Evolutionary conservation across 306 rosid species (phyloP), one percentile per base, ranked within the genome.

Genomic region (Parietaria judaica): DNA sequence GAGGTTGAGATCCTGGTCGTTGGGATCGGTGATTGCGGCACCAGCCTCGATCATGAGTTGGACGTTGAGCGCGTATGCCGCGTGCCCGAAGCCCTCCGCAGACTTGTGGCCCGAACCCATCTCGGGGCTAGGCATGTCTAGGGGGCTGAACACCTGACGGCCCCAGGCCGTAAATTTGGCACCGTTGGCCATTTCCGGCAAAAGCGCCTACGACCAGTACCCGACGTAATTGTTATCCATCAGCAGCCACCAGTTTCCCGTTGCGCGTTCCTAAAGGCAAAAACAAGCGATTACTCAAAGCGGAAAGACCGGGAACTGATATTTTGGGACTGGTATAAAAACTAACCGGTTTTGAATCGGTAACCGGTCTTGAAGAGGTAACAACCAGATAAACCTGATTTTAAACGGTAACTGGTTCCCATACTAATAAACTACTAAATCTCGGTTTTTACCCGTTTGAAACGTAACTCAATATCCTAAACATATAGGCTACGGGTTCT

Each of bases 21-120:
- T 11, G 49, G 49, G 49, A 45, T 45, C 49, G 6, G 6, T 11
- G 49, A 45, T 6, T n/a, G n/a, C n/a, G n/a, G n/a, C n/a, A n/a
- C n/a, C n/a, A n/a, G n/a, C n/a, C n/a, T n/a, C n/a, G n/a, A n/a
- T n/a, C n/a, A n/a, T n/a, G n/a, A n/a, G n/a, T n/a, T n/a, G n/a
- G 49, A 45, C 11, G 6, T 45, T 6, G 49, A 11, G 6, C 49
- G 11, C 11, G 11, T 45, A 45, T 11, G 49, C 49, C 49, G 49
- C 6, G 6, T 45, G 6, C 49, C 8, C 6, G 49, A 6, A 45
- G 8, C 49, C 49, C 49, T 75, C 65, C n/a, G 3, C 13, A 5
- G 75, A 71, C 14, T 64, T 69, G 60, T 39, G 64, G n/a, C 68
- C 69, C 17, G 65, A 64, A 11, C 72, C 69, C 79, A 75, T 55